Evolutionary conservation across 208 protist species (phyloP), one percentile per base, ranked within the genome.

Genomic region (Porcisia hertigi): DNA sequence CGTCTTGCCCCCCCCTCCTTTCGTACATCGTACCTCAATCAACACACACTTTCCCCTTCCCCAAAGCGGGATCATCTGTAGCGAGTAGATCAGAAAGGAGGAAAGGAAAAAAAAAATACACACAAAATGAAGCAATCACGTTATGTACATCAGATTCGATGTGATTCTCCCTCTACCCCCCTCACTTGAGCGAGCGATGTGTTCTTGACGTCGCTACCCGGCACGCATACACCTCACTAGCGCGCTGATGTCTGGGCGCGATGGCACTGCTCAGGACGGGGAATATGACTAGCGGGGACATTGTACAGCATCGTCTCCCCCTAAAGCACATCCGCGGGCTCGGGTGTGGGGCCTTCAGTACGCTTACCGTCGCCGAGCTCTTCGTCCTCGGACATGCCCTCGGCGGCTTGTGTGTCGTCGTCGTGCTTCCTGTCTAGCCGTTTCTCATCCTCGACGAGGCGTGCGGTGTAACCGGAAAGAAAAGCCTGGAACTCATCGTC

Each of bases 371-470:
- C 43, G 43, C 36, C 53, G 7, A 18, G 39, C 43, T 83, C 41
- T 9, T 70, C 63, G 34, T 78, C 65, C 11, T 76, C 63, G 47
- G 39, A 54, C 12, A 55, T 25, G 18, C 75, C 59, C 65, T 85
- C 83, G 53, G 67, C 71, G 36, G 52, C 58, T 23, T 69, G 69
- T 5, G 62, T 23, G 4, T 49, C 70, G 49, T 65, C 66, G 58
- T 67, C 73, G 3, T 77, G 72, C 73, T 86, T 84, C 76, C 86
- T 89, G 43, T 89, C 69, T 41, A 95, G 66, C 6, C 39, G 77
- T 49, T 81, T 83, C 63, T 95, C 91, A 36, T 90, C 86, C 55
- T 92, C 82, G 12, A 90, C 70, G 41, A 93, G 80, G 14, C 81
- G 83, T 34, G 76, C 72, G 20, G 82, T 88, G 82, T 88, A 95